Conservation (phyloP, 257 asterid genomes). For the Gentiana macrophylla region DNA sequence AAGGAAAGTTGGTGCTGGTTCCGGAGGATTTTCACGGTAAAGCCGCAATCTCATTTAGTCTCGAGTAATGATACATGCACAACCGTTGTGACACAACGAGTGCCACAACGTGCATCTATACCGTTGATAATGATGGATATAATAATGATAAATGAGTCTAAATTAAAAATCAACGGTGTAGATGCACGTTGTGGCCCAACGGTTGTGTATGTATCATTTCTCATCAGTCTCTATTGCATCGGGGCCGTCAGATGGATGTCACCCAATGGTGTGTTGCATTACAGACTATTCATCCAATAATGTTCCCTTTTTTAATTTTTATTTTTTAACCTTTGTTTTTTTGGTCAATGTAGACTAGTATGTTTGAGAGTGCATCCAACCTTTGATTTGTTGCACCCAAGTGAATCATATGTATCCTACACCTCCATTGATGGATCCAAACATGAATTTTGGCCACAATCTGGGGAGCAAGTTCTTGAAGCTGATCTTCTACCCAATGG, state of each 20-base stretch:
- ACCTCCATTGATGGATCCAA: conserved; percentile 66
- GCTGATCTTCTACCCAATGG: conserved; percentile 80
- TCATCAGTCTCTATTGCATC: too few species aligned
- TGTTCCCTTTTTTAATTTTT: background rate
- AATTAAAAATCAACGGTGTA: too few species aligned
- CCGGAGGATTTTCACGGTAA: conserved; percentile 97
- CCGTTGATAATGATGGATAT: too few species aligned
- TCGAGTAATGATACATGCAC: too few species aligned
- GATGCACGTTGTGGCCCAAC: too few species aligned
- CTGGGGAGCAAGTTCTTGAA: conserved; percentile 49
- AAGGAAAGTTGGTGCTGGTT: conserved; percentile 83
- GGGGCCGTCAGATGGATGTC: too few species aligned
- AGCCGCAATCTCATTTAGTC: conserved; percentile 4
- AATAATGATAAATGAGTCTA: too few species aligned
- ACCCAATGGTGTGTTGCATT: too few species aligned
- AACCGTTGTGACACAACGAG: too few species aligned
- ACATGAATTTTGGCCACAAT: conserved; percentile 69
- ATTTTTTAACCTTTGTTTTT: background rate
- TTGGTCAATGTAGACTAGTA: conserved; percentile 52
- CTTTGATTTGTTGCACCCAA: conserved; percentile 64
- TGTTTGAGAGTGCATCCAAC: conserved; percentile 92
- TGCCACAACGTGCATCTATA: too few species aligned
- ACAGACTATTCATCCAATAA: background rate
- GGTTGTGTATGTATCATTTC: too few species aligned
- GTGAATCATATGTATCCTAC: conserved; percentile 62